phyloP scores from a whole-genome alignment of 345 rosid genomes.

The Xanthoceras sorbifolium region DNA sequence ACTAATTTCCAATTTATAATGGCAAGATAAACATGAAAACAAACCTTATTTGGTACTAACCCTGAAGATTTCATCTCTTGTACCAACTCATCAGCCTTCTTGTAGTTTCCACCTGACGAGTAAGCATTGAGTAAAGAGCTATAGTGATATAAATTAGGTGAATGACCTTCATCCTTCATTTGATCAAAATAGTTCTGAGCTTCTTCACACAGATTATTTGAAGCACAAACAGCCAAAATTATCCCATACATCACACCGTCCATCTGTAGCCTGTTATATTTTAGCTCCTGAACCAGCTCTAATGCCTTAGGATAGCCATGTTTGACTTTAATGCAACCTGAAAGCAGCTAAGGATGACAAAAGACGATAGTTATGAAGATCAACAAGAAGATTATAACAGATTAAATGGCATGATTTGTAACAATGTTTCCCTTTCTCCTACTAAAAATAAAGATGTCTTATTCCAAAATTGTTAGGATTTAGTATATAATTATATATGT shows the following conservation, averaged over 20 bases:
- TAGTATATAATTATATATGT: not conserved
- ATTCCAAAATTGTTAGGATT: not conserved
- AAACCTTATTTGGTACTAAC: constrained; percentile 85
- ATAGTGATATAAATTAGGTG: constrained; percentile 75
- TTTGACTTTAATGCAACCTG: constrained; percentile 81
- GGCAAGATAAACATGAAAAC: constrained; percentile 29
- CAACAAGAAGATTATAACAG: not conserved
- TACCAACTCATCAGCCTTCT: constrained; percentile 81
- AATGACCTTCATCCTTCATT: constrained; percentile 79
- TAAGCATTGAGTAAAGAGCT: constrained; percentile 90
- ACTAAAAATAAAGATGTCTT: not conserved
- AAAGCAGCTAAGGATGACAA: constrained; percentile 62
- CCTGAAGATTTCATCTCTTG: constrained; percentile 75
- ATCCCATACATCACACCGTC: constrained; percentile 84
- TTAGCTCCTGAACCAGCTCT: constrained; percentile 70
- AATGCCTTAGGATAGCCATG: constrained; percentile 69
- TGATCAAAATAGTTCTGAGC: constrained; percentile 71
- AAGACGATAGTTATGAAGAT: constrained; percentile 21
- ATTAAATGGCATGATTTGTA: constrained; percentile 1
- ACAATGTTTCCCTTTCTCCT: not conserved
- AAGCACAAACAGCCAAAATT: constrained; percentile 88
- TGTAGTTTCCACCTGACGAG: constrained; percentile 65
- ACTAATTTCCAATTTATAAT: not conserved
- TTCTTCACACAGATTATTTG: constrained; percentile 67
- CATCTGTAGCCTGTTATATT: constrained; percentile 57